Base-by-base conservation (phyloP, 345 rosid genomes). In the Populus tremula region DNA sequence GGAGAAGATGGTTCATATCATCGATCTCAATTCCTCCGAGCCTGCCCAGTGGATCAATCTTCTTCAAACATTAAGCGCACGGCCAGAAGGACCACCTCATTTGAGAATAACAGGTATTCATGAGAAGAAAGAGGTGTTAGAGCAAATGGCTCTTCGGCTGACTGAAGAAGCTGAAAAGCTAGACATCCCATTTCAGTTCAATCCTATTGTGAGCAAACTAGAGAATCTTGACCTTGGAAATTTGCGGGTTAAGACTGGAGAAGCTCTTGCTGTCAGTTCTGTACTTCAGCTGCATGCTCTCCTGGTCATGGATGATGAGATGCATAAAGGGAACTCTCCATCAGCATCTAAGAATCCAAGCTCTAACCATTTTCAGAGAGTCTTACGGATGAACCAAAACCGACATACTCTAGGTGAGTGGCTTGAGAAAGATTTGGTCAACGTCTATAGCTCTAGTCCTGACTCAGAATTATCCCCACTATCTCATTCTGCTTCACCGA, bases 11-110 rank as follows among this genome's bases (percentile, higher is more conserved):
- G 86, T 91, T 61, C 95, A 91, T 74, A 89, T 91, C n/a, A 88
- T 91, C 43, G 95, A 91, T 81, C 84, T 91, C 18, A 73, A 87
- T 77, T 80, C 90, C 16, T 86, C 68, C 45, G 93, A 89, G 84
- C 95, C 95, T 76, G 93, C 91, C 1, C 93, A 89, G 75, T 91
- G 95, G 93, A 84, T 91, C 56, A 86, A 91, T 80, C 89, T 89
- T 73, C 84, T 91, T 50, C 91, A 85, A 77, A 84, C 86, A 21
- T 77, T 91, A 69, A 82, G 89, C 71, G 85, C 78, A 18, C 85
- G 93, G 36, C 91, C 90, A 12, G 95, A 83, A 80, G 95, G 95
- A 0, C 95, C 93, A 0, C 95, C 93, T 17, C 93, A 91, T 70
- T 77, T 91, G 86, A 86, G 93, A 82, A 89, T 91, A 47, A 91